Conservation (phyloP, 352 stramenopile species). For the Phytopythium oedochilum region DNA sequence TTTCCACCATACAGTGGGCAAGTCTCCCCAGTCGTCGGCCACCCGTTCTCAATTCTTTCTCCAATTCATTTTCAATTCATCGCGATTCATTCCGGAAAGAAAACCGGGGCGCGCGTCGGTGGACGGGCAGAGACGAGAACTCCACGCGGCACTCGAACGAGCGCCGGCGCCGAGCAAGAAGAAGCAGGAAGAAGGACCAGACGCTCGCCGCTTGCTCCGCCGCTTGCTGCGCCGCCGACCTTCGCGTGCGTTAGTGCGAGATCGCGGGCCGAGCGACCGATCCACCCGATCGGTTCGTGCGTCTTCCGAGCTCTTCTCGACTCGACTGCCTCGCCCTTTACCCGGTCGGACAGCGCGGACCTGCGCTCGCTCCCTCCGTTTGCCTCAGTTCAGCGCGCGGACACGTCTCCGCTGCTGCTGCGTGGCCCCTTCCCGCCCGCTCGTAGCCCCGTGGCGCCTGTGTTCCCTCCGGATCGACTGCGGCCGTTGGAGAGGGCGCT, state of each 20-base stretch:
- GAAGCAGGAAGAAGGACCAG: background rate
- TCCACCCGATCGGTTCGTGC: background rate
- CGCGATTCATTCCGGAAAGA: constrained; percentile 26
- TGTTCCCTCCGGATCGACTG: background rate
- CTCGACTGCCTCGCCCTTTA: background rate
- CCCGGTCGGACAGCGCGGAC: background rate
- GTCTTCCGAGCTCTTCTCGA: background rate
- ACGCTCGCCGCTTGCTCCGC: background rate
- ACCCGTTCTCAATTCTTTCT: constrained; percentile 20
- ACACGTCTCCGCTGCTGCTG: background rate
- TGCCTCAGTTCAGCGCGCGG: background rate
- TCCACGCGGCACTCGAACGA: constrained; percentile 6
- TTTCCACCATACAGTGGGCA: constrained; percentile 16
- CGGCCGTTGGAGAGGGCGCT: constrained; percentile 6
- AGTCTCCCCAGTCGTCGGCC: constrained; percentile 6
- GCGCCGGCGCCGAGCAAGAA: constrained; percentile 5
- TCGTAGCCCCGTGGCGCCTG: background rate
- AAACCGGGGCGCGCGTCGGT: constrained; percentile 11
- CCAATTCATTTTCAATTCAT: constrained; percentile 40
- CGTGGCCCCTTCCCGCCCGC: background rate
- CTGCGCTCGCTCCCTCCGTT: background rate
- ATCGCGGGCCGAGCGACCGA: background rate
- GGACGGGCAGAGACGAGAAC: constrained; percentile 16
- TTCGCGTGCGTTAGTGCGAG: background rate
- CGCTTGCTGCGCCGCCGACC: background rate